These are phyloP conservation scores for Aquilaria agallochum DNA, from an alignment of 441 rosid genomes.

Conservation along the genomic window DNA sequence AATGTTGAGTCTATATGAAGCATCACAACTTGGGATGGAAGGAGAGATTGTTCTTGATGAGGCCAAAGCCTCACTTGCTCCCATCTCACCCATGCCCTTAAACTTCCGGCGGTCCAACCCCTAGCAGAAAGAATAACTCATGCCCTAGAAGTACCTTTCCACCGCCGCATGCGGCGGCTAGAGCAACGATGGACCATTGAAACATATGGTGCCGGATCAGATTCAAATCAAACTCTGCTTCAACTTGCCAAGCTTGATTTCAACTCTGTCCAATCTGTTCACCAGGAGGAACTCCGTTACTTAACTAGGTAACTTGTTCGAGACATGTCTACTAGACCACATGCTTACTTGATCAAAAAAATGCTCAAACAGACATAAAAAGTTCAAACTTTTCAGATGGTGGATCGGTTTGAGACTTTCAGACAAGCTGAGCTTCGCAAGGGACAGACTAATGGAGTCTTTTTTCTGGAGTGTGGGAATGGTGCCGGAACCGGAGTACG, in stretches of 20 bases:
- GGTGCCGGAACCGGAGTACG: constrained; percentile 13
- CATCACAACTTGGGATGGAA: too few species aligned
- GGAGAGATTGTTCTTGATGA: background rate
- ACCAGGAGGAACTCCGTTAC: constrained; percentile 25
- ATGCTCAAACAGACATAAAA: too few species aligned
- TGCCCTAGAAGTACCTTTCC: constrained; percentile 36
- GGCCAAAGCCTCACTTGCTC: constrained; percentile 7
- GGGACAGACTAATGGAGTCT: constrained; percentile 24
- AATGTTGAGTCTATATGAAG: too few species aligned
- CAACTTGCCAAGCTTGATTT: constrained; percentile 34
- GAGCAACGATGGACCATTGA: constrained; percentile 41
- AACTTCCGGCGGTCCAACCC: background rate
- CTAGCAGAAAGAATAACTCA: constrained; percentile 14
- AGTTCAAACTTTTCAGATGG: constrained; percentile 16
- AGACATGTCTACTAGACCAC: too few species aligned
- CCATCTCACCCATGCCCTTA: constrained; percentile 13
- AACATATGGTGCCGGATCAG: constrained; percentile 12
- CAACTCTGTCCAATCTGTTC: constrained; percentile 28
- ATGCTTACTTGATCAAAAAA: too few species aligned
- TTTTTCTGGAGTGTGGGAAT: constrained; percentile 20
- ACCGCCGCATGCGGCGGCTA: constrained; percentile 19
- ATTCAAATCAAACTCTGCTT: constrained; percentile 20
- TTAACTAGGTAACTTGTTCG: constrained; percentile 16
- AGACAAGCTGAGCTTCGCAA: constrained; percentile 15
- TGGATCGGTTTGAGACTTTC: constrained; percentile 19